phyloP scores from a whole-genome alignment of 2,329 filamentous ascomycete genomes.

The Alternaria brassicae region DNA sequence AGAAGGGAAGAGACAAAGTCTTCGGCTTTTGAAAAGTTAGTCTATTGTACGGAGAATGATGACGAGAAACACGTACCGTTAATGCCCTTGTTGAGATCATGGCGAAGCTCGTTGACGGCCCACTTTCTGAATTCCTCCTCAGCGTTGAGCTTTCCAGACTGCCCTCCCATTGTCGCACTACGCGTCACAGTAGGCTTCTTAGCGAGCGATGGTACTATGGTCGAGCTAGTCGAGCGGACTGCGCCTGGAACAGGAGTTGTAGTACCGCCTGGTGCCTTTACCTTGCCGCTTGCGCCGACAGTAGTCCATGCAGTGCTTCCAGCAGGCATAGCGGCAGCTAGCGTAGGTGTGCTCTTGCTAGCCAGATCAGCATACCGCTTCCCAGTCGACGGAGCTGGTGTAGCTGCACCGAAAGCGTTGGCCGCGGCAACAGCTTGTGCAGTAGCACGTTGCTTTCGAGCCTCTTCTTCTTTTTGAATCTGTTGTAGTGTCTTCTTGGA shows the following conservation, averaged over 20 bases:
- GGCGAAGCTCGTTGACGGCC: conserved; percentile 79
- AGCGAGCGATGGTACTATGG: conserved; percentile 50
- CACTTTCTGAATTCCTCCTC: conserved; percentile 95
- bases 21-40: conserved; percentile 65
- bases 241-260: conserved; percentile 58
- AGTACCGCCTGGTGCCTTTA: conserved; percentile 74
- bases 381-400: conserved; percentile 58
- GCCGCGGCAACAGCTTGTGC: conserved; percentile 58
- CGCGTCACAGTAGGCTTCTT: conserved; percentile 64
- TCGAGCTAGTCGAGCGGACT: conserved; percentile 57
- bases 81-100: conserved; percentile 73
- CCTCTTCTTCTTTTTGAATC: conserved; percentile 95
- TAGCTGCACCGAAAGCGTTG: conserved; percentile 53
- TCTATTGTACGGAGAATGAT: background rate
- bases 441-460: conserved; percentile 78
- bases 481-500: conserved; percentile 91
- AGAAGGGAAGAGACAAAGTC: conserved; percentile 80
- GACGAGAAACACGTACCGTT: conserved; percentile 61
- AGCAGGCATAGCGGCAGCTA: conserved; percentile 49
- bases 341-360: conserved; percentile 69
- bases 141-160: conserved; percentile 64
- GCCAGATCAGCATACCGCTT: conserved; percentile 97
- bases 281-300: conserved; percentile 91
- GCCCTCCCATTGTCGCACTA: conserved; percentile 55
- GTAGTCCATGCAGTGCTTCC: conserved; percentile 82